These are phyloP conservation scores for Truncatella angustata DNA, from an alignment of 2,329 filamentous ascomycete species.

Conservation along the genomic window DNA sequence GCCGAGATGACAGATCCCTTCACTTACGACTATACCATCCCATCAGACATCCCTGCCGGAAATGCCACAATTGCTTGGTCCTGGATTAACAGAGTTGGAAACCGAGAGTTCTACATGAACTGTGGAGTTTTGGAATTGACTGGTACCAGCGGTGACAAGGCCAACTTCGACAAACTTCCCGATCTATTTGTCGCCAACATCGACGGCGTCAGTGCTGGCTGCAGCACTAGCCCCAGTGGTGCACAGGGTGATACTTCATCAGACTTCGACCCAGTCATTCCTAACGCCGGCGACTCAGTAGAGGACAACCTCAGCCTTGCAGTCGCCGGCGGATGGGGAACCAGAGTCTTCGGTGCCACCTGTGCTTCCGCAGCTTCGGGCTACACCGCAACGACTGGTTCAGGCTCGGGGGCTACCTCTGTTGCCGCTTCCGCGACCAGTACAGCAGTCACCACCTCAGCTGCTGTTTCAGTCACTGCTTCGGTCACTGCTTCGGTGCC, in stretches of 20 bases:
- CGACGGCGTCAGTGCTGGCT: neutral
- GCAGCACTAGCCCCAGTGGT: conserved; percentile 32
- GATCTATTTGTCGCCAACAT: conserved; percentile 77
- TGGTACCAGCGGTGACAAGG: conserved; percentile 44
- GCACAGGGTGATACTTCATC: conserved; percentile 36
- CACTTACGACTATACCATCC: conserved; percentile 70
- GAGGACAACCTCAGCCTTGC: conserved; percentile 47
- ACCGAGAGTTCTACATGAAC: conserved; percentile 98
- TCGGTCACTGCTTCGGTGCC: conserved; percentile 24
- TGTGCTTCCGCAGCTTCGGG: too few relatives aligned
- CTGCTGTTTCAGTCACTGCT: conserved; percentile 16
- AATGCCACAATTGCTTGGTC: conserved; percentile 86
- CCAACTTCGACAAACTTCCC: conserved; percentile 62
- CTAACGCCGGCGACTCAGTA: conserved; percentile 61
- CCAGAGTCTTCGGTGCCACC: conserved; percentile 12
- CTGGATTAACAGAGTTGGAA: conserved; percentile 91
- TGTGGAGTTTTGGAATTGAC: conserved; percentile 74
- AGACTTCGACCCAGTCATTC: conserved; percentile 66
- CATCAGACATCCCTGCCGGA: conserved; percentile 68
- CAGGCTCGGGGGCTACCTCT: too few relatives aligned
- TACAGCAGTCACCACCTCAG: conserved; percentile 19
- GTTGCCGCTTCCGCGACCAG: conserved; percentile 16
- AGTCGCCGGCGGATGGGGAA: conserved; percentile 16
- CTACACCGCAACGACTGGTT: too few relatives aligned
- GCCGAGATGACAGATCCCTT: conserved; percentile 45